A percentile compares a stretch with the other conserved stretches of the same genome.
Evolutionary conservation across 306 rosid species (phyloP).

Genomic region (Rubus parviflorus): DNA sequence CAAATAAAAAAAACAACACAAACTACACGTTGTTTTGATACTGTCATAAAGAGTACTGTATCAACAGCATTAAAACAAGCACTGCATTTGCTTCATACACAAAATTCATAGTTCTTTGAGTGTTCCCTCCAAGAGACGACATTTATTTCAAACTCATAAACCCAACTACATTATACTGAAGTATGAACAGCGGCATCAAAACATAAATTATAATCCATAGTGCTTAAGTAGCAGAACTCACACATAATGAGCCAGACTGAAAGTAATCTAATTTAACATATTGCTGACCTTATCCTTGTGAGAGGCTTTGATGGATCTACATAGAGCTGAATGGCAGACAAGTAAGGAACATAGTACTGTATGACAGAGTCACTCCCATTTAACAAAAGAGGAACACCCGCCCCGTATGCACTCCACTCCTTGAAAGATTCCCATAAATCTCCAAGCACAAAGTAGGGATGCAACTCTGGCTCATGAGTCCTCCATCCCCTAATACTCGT

Average conservation of each 20-base stretch:
- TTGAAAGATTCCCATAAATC: conserved; percentile 85
- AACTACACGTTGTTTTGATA: background rate
- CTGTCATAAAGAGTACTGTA: background rate
- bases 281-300: conserved; percentile 52
- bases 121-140: background rate
- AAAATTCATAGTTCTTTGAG: background rate
- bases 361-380: conserved; percentile 77
- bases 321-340: conserved; percentile 88
- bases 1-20: background rate
- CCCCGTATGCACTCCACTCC: conserved; percentile 93
- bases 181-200: background rate
- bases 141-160: background rate
- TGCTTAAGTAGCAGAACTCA: background rate
- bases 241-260: background rate
- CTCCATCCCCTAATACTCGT: conserved; percentile 60
- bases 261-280: background rate
- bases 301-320: conserved; percentile 66
- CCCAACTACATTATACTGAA: background rate
- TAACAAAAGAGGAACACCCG: conserved; percentile 76
- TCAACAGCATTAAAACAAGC: background rate
- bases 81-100: background rate
- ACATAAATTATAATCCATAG: background rate
- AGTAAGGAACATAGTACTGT: conserved; percentile 81
- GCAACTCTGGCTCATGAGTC: conserved; percentile 42
- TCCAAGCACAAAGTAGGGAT: conserved; percentile 77